Conservation (phyloP, 768 basidiomycete species). For the Collybiopsis confluens region DNA sequence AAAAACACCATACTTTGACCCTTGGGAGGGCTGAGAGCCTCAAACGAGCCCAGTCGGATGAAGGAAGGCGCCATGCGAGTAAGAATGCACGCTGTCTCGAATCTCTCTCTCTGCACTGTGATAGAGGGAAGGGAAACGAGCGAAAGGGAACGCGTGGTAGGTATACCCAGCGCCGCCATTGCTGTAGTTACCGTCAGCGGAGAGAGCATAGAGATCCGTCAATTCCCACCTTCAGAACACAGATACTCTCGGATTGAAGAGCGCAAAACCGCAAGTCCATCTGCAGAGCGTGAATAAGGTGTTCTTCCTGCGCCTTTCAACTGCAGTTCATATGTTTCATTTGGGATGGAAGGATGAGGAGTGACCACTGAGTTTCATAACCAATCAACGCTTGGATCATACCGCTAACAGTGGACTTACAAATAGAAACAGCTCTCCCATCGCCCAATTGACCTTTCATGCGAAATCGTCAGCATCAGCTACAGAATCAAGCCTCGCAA, state of each 20-base stretch:
- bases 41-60: conserved; percentile 87
- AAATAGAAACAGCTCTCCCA: conserved; percentile 88
- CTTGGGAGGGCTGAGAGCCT: conserved; percentile 73
- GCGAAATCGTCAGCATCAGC: too few relatives aligned
- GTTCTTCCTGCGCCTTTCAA: conserved; percentile 94
- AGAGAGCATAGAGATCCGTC: background rate
- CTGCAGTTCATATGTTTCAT: conserved; percentile 75
- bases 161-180: conserved; percentile 73
- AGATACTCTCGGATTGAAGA: conserved; percentile 94
- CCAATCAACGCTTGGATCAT: conserved; percentile 1
- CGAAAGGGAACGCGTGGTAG: conserved; percentile 84
- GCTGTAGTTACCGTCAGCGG: conserved; percentile 20
- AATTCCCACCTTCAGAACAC: conserved; percentile 74
- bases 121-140: conserved; percentile 72
- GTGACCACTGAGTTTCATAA: conserved; percentile 56
- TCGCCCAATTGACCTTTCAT: conserved; percentile 72
- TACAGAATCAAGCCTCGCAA: too few relatives aligned
- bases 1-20: conserved; percentile 58
- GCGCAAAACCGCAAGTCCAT: conserved; percentile 92
- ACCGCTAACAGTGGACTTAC: conserved; percentile 18
- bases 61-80: conserved; percentile 87
- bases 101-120: conserved; percentile 69
- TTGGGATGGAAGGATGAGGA: conserved; percentile 56
- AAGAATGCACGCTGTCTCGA: conserved; percentile 68
- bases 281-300: conserved; percentile 88